These are phyloP conservation scores for Clarireedia sp. DNA, from an alignment of 2,329 filamentous ascomycete species.

Conservation along the genomic window DNA sequence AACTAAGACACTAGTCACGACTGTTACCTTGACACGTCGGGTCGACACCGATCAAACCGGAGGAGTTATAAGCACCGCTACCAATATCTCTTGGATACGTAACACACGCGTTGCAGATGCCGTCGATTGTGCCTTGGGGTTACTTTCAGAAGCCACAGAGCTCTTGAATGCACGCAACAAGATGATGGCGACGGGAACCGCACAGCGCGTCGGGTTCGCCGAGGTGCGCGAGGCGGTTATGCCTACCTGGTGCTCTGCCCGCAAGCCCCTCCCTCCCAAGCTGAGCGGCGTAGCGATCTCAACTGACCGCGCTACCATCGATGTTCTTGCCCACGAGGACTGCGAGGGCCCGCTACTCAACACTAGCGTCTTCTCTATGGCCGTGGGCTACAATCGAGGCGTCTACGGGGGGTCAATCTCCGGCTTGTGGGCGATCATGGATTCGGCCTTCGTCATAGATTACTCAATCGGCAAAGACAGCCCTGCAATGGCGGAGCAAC, in stretches of 20 bases:
- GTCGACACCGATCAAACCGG: not conserved
- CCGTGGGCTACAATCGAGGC: not conserved
- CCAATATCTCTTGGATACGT: not conserved
- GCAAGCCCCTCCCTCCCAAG: not conserved
- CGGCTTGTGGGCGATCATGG: not conserved
- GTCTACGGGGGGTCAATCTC: not conserved
- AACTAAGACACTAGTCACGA: not conserved
- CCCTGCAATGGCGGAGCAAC: not conserved
- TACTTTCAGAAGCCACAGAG: not conserved
- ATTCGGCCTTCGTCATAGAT: not conserved
- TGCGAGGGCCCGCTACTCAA: not conserved
- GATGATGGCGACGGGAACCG: not conserved
- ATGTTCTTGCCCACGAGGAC: not conserved
- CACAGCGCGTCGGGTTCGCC: not conserved
- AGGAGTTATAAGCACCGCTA: not conserved
- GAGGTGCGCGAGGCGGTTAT: not conserved
- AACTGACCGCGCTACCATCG: not conserved
- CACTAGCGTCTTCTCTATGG: not conserved
- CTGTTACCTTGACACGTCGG: not conserved
- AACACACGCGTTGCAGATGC: conserved; percentile 1
- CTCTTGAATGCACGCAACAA: not conserved
- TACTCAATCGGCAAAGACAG: conserved; percentile 1
- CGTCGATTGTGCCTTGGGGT: not conserved
- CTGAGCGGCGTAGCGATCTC: not conserved
- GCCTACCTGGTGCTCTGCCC: not conserved